Conservation (phyloP, 139 green algal species). For the Haematococcus lacustris region DNA sequence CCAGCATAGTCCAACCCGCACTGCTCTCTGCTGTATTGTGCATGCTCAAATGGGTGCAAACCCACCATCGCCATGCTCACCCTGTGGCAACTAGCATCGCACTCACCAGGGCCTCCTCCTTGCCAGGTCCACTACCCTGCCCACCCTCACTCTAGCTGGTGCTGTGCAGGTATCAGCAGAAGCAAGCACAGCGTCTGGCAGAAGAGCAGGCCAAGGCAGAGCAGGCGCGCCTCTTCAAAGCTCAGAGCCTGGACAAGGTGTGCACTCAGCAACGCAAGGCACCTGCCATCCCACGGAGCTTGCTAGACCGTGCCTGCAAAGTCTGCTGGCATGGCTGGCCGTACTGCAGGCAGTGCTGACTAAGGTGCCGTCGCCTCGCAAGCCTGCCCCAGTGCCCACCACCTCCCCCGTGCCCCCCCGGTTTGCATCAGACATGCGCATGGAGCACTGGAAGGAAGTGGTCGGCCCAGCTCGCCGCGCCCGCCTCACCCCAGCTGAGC, state of each 20-base stretch:
- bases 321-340: too few relatives aligned
- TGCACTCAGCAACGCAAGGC: background rate
- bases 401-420: too few relatives aligned
- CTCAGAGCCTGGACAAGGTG: slow-evolving; percentile 7
- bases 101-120: background rate
- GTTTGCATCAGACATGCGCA: too few relatives aligned
- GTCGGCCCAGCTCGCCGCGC: slow-evolving; percentile 18
- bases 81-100: background rate
- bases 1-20: background rate
- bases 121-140: background rate
- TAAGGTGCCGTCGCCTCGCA: too few relatives aligned
- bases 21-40: background rate
- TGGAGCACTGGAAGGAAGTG: too few relatives aligned
- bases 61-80: background rate
- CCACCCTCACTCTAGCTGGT: background rate
- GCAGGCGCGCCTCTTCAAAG: slow-evolving; percentile 23
- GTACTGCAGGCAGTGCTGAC: too few relatives aligned
- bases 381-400: too few relatives aligned
- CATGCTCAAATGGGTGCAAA: background rate
- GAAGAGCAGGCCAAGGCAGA: slow-evolving; percentile 7
- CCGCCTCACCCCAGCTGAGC: slow-evolving; percentile 6
- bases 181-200: background rate
- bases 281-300: background rate
- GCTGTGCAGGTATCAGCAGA: background rate
- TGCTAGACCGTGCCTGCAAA: background rate